These are phyloP conservation scores for Sclerotinia trifoliorum DNA, from an alignment of 2,329 filamentous ascomycete species.

Conservation along the genomic window DNA sequence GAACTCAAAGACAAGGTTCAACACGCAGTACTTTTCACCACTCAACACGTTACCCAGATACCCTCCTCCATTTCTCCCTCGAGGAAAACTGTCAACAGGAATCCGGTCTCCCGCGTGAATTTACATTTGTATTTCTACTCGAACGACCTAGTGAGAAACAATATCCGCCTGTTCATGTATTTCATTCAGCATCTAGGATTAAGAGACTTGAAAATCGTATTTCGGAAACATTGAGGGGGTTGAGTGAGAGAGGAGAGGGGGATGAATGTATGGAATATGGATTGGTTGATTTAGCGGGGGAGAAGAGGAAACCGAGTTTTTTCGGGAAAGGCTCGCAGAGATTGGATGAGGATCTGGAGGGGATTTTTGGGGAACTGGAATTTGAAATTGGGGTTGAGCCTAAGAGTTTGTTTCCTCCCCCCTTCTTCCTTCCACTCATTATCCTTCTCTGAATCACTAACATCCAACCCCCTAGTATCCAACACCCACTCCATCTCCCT, in stretches of 20 bases:
- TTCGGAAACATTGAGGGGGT: background rate
- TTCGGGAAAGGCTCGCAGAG: background rate
- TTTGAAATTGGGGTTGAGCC: constrained; percentile 16
- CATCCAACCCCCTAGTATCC: background rate
- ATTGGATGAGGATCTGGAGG: background rate
- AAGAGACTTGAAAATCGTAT: background rate
- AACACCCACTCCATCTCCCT: background rate
- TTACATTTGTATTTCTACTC: constrained; percentile 51
- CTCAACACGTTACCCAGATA: constrained; percentile 25
- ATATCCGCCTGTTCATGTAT: constrained; percentile 18
- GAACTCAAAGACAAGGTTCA: constrained; percentile 12
- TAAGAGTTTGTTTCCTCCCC: background rate
- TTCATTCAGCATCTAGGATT: background rate
- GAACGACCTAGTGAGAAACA: constrained; percentile 25
- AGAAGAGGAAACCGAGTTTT: background rate
- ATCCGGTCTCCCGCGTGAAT: constrained; percentile 50
- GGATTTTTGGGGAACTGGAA: background rate
- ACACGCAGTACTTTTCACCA: constrained; percentile 16
- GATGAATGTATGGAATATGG: background rate
- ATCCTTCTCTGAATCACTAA: background rate
- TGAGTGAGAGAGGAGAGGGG: background rate
- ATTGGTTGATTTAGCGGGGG: background rate
- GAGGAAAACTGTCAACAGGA: constrained; percentile 50
- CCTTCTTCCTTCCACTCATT: no score
- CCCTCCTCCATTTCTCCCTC: constrained; percentile 49